Evolutionary conservation across 2,329 filamentous ascomycete genomes (phyloP).

Genomic region (Chrysoporthe puriensis): DNA sequence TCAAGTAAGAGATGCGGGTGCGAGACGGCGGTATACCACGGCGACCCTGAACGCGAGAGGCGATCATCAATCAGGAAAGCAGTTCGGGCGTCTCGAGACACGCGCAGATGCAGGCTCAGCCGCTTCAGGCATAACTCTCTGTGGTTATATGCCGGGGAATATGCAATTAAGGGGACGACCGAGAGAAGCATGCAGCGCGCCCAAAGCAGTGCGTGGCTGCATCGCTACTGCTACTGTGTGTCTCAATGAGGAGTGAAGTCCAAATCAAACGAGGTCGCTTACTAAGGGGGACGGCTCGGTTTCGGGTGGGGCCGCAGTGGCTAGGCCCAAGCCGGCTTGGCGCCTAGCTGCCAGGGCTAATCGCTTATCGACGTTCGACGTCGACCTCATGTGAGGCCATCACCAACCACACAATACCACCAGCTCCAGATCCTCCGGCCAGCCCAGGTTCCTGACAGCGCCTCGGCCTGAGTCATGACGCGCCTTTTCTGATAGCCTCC

Average conservation of each 20-base stretch:
- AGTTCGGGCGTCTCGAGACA: background rate
- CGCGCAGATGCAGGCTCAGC: background rate
- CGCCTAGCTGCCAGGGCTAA: background rate
- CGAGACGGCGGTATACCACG: too few relatives aligned
- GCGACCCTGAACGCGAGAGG: too few relatives aligned
- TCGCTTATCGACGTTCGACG: background rate
- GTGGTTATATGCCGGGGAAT: background rate
- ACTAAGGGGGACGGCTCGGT: background rate
- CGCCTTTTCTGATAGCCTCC: background rate
- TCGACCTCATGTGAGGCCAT: conserved; percentile 10
- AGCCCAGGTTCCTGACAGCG: background rate
- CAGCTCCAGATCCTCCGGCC: background rate
- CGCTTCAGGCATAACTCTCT: background rate
- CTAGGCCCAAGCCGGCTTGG: conserved; percentile 2
- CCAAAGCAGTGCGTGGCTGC: background rate
- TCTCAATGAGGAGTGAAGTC: background rate
- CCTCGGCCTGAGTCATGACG: background rate
- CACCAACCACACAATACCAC: background rate
- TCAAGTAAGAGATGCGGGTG: too few relatives aligned
- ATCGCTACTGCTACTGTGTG: background rate
- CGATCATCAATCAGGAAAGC: too few relatives aligned
- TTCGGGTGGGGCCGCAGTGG: background rate
- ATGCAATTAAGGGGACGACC: conserved; percentile 1
- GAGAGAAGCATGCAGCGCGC: background rate
- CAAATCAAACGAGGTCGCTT: background rate